These are phyloP conservation scores for Mycena floridula DNA, from an alignment of 768 basidiomycete species.

Conservation along the genomic window DNA sequence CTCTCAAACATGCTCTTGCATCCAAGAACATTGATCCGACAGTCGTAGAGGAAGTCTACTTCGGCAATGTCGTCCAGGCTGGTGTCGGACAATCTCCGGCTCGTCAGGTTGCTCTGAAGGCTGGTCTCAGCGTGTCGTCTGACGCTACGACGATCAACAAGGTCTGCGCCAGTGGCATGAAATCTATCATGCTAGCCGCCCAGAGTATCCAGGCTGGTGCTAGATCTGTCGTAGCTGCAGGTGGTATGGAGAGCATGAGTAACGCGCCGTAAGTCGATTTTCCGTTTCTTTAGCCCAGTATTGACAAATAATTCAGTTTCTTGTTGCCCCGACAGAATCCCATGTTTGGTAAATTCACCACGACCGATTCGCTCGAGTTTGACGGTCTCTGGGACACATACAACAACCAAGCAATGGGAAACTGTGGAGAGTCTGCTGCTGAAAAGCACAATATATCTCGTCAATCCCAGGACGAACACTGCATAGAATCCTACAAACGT, in stretches of 20 bases:
- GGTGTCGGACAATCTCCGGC: conserved; percentile 98
- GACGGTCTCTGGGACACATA: conserved; percentile 98
- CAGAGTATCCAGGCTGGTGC: conserved; percentile 88
- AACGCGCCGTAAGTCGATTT: conserved; percentile 80
- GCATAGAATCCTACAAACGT: conserved; percentile 92
- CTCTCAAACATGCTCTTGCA: conserved; percentile 86
- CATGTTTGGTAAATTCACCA: conserved; percentile 81
- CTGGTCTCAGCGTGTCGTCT: conserved; percentile 79
- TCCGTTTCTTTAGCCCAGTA: conserved; percentile 6
- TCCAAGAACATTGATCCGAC: conserved; percentile 76
- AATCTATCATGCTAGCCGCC: conserved; percentile 89
- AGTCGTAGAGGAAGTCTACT: conserved; percentile 90
- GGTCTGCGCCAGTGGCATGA: conserved; percentile 97
- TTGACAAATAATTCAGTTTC: conserved; percentile 44
- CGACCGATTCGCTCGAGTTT: conserved; percentile 81
- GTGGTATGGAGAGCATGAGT: conserved; percentile 99
- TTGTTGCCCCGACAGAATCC: conserved; percentile 78
- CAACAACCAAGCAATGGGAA: conserved; percentile 98
- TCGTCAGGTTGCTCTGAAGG: conserved; percentile 87
- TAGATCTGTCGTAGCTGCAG: conserved; percentile 81
- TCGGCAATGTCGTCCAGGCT: conserved; percentile 97
- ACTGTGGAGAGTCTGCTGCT: conserved; percentile 87
- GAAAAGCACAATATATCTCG: conserved; percentile 79
- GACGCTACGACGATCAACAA: conserved; percentile 99
- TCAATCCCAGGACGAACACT: conserved; percentile 84